A percentile compares a stretch with the other conserved stretches of the same genome.
phyloP scores from a whole-genome alignment of 2,329 filamentous ascomycete species.

The Aspergillus oerlinghausenensis region DNA sequence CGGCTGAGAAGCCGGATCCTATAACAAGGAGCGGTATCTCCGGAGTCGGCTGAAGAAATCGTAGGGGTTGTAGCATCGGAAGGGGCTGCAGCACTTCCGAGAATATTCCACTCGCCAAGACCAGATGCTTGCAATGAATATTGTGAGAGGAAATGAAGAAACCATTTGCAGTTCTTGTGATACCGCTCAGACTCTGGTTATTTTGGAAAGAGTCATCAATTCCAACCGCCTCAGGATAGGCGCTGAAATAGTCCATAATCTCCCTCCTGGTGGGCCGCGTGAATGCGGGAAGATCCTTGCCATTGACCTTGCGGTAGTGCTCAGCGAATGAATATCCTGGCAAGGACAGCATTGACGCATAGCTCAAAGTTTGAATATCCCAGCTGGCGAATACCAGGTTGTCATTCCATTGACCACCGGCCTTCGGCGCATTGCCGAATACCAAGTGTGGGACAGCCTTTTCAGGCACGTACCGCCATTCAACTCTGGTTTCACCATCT shows the following conservation, averaged over 20 bases:
- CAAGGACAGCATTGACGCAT: conserved; percentile 58
- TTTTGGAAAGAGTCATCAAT: conserved; percentile 47
- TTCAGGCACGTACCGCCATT: conserved; percentile 50
- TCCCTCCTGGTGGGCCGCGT: conserved; percentile 52
- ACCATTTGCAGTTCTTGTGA: conserved; percentile 43
- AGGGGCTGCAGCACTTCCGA: conserved; percentile 50
- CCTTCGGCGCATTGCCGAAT: conserved; percentile 47
- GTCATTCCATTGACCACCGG: conserved; percentile 59
- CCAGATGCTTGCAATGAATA: conserved; percentile 52
- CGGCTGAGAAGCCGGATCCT: conserved; percentile 59
- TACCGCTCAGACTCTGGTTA: conserved; percentile 37
- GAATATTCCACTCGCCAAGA: conserved; percentile 58
- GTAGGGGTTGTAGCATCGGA: conserved; percentile 45
- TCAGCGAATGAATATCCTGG: conserved; percentile 56
- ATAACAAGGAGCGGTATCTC: conserved; percentile 49
- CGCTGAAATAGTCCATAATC: conserved; percentile 52
- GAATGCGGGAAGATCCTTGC: conserved; percentile 46
- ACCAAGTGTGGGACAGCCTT: conserved; percentile 51
- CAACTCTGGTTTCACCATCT: conserved; percentile 46
- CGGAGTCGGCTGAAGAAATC: conserved; percentile 25
- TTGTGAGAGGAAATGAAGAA: conserved; percentile 50
- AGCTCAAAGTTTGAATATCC: conserved; percentile 57
- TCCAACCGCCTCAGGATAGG: conserved; percentile 51
- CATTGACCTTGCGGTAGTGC: conserved; percentile 43
- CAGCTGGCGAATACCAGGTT: conserved; percentile 49